phyloP scores from a whole-genome alignment of 208 protist species.

The Borovskyia barvae region DNA sequence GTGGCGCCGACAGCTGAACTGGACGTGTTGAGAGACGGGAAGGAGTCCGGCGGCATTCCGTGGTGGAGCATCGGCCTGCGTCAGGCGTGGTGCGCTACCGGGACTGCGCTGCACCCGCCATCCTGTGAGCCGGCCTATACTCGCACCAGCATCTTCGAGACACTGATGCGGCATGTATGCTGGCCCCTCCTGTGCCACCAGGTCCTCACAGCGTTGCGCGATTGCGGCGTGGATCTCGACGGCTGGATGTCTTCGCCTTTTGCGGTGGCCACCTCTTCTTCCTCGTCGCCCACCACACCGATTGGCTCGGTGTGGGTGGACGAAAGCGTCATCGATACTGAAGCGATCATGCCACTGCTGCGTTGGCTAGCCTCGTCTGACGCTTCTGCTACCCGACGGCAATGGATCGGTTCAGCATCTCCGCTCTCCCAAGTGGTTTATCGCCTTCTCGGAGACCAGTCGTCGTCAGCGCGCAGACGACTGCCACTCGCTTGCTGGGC shows the following conservation, averaged over 20 bases:
- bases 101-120: background rate
- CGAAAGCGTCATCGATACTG: background rate
- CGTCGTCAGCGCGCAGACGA: slow-evolving; percentile 7
- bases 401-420: background rate
- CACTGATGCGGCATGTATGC: slow-evolving; percentile 21
- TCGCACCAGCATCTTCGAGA: slow-evolving; percentile 18
- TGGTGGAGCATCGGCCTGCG: slow-evolving; percentile 10
- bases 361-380: slow-evolving; percentile 5
- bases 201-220: slow-evolving; percentile 9
- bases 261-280: background rate
- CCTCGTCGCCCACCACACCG: background rate
- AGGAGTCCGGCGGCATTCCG: slow-evolving; percentile 1
- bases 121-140: slow-evolving; percentile 20
- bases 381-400: no score
- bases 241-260: background rate
- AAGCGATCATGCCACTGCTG: no score
- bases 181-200: slow-evolving; percentile 5
- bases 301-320: background rate
- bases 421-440: slow-evolving; percentile 3
- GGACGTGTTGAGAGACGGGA: background rate
- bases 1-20: background rate
- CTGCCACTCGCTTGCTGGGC: slow-evolving; percentile 17
- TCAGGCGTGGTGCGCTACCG: slow-evolving; percentile 10
- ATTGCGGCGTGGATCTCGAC: slow-evolving; percentile 8
- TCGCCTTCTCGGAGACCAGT: background rate